Base-by-base conservation (phyloP, 352 stramenopile species). In the Phytophthora brassicae region DNA sequence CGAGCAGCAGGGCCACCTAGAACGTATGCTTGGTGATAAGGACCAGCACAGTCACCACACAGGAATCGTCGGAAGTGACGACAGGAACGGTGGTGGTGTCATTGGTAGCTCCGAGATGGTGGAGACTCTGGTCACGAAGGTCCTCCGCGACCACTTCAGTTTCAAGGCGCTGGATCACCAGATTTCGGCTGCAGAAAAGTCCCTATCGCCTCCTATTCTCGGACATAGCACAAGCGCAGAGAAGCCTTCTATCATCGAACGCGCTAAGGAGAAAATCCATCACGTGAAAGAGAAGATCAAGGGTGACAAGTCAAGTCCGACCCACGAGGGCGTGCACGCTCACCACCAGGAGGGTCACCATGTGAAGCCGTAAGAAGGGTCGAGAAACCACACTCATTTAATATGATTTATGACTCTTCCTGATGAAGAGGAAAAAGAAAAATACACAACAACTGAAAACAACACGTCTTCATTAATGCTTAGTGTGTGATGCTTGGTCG, bases 271-370 rank as follows among this genome's bases (percentile, higher is more conserved):
- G 26, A 46, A 45, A 14, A 60, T 74, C 9, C 60, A 74, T 33
- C 60, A 70, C 3, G 60, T 70, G 17, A 73, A 73, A 49, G 60
- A 70, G 8, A 73, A 73, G 49, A 11, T 74, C n/a, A 66, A 39
- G 43, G 65, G 65, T 6, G 60, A 70, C 41, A 69, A 65, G 54
- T 42, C 57, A 6, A 64, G 60, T 11, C 56, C 55, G 11, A 35
- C 29, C 17, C 35, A 66, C 19, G 33, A 33, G 11, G 19, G 33
- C 13, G 16, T 2, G n/a, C n/a, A n/a, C n/a, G n/a, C n/a, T 7
- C 29, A 28, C 12, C 41, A 49, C 17, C 39, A 66, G 41, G 53
- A 62, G 57, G 52, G 38, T 13, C 49, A 53, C 58, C 53, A 56
- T 26, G 28, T 50, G 9, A 33, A 66, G 22, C 56, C 39, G n/a